These are phyloP conservation scores for Xylaria sp. DNA, from an alignment of 2,329 filamentous ascomycete genomes.

Conservation along the genomic window DNA sequence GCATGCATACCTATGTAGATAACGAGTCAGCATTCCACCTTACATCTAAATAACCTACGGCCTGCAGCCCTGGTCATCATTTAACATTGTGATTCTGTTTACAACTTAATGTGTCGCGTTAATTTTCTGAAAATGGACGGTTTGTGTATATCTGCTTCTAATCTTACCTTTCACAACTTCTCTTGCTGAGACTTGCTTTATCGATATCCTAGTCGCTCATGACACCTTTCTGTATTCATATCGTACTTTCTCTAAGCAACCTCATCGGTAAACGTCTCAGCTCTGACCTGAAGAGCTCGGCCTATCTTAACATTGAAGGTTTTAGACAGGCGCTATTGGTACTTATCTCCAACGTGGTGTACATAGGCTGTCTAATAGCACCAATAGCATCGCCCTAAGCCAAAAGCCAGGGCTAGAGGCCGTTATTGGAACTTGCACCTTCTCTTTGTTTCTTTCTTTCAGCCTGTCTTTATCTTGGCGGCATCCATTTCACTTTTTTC, in stretches of 20 bases:
- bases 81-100: not conserved
- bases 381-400: too few relatives aligned
- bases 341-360: not conserved
- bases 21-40: not conserved
- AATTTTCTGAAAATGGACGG: not conserved
- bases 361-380: not conserved
- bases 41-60: too few relatives aligned
- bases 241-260: not conserved
- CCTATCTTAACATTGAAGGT: not conserved
- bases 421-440: conserved; percentile 14
- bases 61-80: not conserved
- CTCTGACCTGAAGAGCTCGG: not conserved
- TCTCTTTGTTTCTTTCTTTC: conserved; percentile 5
- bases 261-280: not conserved
- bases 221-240: not conserved
- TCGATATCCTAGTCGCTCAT: not conserved
- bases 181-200: not conserved
- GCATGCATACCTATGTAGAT: conserved; percentile 1
- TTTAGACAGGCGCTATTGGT: not conserved
- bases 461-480: conserved; percentile 12
- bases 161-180: not conserved
- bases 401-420: not conserved
- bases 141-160: not conserved
- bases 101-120: not conserved
- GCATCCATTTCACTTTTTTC: conserved; percentile 5